phyloP scores from a whole-genome alignment of 495 filamentous ascomycete species.

The Xylaria cubensis region DNA sequence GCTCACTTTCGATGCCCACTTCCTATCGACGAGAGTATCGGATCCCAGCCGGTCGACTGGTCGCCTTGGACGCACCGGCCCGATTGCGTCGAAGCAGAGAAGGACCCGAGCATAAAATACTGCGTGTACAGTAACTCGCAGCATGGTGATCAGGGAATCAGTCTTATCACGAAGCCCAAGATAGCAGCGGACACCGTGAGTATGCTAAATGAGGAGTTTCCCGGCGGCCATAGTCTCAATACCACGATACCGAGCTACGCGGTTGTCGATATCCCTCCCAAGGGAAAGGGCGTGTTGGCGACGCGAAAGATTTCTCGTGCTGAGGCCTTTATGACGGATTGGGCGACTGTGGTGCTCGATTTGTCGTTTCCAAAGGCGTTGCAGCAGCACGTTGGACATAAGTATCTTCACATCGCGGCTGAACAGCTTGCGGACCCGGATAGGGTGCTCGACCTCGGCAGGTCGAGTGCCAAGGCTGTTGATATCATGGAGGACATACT shows the following conservation, averaged over 20 bases:
- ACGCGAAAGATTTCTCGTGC: conserved; percentile 40
- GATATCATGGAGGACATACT: conserved; percentile 50
- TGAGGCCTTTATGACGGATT: conserved; percentile 47
- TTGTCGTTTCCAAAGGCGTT: conserved; percentile 42
- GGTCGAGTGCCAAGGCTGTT: conserved; percentile 37
- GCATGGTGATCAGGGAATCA: conserved; percentile 44
- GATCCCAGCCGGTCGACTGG: conserved; percentile 34
- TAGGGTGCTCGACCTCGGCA: conserved; percentile 40
- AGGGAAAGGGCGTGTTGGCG: conserved; percentile 49
- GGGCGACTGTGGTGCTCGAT: conserved; percentile 45
- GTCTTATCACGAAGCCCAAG: conserved; percentile 46
- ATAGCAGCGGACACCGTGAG: conserved; percentile 37
- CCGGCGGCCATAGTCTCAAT: conserved; percentile 23
- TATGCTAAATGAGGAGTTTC: conserved; percentile 38
- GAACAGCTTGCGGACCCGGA: conserved; percentile 44
- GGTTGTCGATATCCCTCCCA: conserved; percentile 44
- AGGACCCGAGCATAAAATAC: conserved; percentile 31
- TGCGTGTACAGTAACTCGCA: conserved; percentile 49
- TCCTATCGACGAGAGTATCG: conserved; percentile 31
- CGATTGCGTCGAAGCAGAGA: conserved; percentile 35
- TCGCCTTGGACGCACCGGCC: conserved; percentile 49
- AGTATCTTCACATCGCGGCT: conserved; percentile 41
- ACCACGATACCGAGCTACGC: conserved; percentile 24
- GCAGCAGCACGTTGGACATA: conserved; percentile 39
- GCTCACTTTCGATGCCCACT: conserved; percentile 35